A percentile compares a stretch with the other conserved stretches of the same genome.
Conservation (phyloP, 306 rosid species). For the Carpinus fangiana region DNA sequence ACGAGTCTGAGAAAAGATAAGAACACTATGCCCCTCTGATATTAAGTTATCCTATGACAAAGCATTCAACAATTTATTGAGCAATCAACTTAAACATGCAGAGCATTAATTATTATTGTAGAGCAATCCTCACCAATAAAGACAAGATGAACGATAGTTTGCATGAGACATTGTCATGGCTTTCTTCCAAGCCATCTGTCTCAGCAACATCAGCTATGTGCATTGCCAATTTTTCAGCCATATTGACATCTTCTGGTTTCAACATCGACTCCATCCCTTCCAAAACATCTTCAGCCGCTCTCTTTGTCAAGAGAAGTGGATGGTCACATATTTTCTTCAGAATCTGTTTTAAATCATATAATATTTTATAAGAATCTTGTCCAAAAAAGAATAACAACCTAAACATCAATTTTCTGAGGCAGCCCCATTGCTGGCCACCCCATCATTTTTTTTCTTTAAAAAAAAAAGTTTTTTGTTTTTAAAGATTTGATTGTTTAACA, state of each 20-base stretch:
- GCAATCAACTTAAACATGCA: constrained; percentile 15
- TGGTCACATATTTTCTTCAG: constrained; percentile 91
- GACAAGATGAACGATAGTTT: constrained; percentile 80
- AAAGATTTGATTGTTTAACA: too few relatives aligned
- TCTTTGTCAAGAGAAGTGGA: constrained; percentile 85
- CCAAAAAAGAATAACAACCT: neutral
- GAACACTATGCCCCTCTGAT: constrained; percentile 79
- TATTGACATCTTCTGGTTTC: constrained; percentile 61
- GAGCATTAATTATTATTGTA: constrained; percentile 8
- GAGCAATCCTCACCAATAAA: constrained; percentile 59
- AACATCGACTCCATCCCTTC: constrained; percentile 81
- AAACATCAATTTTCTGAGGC: neutral
- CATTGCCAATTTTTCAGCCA: constrained; percentile 77
- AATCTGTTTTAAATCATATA: constrained; percentile 51
- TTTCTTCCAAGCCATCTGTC: constrained; percentile 54
- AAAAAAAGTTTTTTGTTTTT: too few relatives aligned
- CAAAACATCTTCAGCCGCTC: constrained; percentile 90
- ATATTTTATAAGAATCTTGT: constrained; percentile 12
- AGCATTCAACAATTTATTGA: constrained; percentile 10
- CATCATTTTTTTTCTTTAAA: too few relatives aligned
- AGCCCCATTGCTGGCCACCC: too few relatives aligned
- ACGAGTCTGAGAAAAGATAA: constrained; percentile 92
- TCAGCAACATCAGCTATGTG: constrained; percentile 77
- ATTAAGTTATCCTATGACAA: constrained; percentile 61
- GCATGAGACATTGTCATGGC: constrained; percentile 67